Conservation (phyloP, 2,329 filamentous ascomycete genomes). For the Exophiala sp. region DNA sequence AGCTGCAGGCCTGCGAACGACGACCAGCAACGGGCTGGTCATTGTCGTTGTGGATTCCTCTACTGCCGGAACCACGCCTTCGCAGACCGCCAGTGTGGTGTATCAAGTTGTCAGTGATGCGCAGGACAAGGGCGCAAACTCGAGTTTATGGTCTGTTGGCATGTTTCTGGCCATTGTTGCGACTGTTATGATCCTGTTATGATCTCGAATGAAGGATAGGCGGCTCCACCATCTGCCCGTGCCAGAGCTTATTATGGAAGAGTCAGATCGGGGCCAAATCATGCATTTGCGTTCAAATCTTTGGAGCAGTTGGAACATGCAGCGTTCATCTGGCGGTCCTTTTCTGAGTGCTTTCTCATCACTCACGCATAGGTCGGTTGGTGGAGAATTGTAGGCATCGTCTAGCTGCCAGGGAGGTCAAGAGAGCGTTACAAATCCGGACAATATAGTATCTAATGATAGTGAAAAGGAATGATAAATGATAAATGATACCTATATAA, state of each 20-base stretch:
- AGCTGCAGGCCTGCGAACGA: constrained; percentile 5
- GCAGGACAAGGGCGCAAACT: constrained; percentile 7
- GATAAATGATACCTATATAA: neutral
- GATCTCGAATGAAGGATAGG: neutral
- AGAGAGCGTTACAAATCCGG: too few relatives aligned
- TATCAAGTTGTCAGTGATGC: constrained; percentile 18
- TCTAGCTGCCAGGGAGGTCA: too few relatives aligned
- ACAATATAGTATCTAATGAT: neutral
- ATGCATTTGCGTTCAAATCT: too few relatives aligned
- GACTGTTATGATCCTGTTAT: constrained; percentile 22
- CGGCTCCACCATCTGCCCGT: neutral
- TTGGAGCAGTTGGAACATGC: too few relatives aligned
- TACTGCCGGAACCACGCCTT: neutral
- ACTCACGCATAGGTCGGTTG: neutral
- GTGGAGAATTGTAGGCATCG: neutral
- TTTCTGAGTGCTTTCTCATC: neutral
- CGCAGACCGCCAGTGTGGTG: constrained; percentile 15
- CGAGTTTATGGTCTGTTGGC: constrained; percentile 14
- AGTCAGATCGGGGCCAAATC: neutral
- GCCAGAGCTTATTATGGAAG: neutral
- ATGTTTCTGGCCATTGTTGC: constrained; percentile 16
- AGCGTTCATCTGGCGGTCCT: too few relatives aligned
- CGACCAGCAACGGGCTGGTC: constrained; percentile 22
- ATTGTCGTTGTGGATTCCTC: constrained; percentile 17
- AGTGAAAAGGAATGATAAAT: neutral